Base-by-base conservation (phyloP, 2,329 filamentous ascomycete genomes). In the Peltaster fructicola region DNA sequence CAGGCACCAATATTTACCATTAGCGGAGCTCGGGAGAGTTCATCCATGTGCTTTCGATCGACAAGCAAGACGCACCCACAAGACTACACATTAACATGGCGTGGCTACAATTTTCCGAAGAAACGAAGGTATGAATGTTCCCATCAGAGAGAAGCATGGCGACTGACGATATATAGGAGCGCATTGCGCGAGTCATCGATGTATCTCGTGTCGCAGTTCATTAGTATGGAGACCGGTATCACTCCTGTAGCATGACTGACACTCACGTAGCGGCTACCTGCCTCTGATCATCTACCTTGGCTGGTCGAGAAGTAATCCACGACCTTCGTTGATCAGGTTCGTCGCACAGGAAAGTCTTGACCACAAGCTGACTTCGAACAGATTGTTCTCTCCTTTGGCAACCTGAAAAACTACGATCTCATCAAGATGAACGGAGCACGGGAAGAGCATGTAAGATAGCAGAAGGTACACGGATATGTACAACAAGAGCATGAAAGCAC, bases 281-380 rank as follows among this genome's bases (percentile, higher is more conserved):
- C 88, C 88, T 43, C 57, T 98, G 54, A 90, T 98, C 52, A 68
- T 98, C 54, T 98, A 95, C 56, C 75, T 98, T 44, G 88, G 85
- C 43, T 95, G 92, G 62, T 90, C 85, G 27, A 76, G 79, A 53
- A 95, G 84, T 63, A 77, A 85, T 53, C 88, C 88, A 19, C 72
- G 78, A 51, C 88, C 88, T 27, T 74, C 80, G 22, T 51, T 79
- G 41, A 75, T 79, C 57, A 69, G 70, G 73, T 77, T 19, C 18
- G 30, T 22, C n/a, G 7, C 6, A 7, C 4, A 12, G 7, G 7
- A 16, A 9, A 22, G 6, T 14, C 3, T 12, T 8, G 14, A 28
- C 6, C 13, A n/a, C 1, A 10, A 30, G 22, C 36, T 40, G 9
- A 40, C 25, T 3, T 6, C 8, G 7, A 4, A n/a, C 23, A 40